Base-by-base conservation (phyloP, 2,329 filamentous ascomycete genomes). In the Talaromyces sp. region DNA sequence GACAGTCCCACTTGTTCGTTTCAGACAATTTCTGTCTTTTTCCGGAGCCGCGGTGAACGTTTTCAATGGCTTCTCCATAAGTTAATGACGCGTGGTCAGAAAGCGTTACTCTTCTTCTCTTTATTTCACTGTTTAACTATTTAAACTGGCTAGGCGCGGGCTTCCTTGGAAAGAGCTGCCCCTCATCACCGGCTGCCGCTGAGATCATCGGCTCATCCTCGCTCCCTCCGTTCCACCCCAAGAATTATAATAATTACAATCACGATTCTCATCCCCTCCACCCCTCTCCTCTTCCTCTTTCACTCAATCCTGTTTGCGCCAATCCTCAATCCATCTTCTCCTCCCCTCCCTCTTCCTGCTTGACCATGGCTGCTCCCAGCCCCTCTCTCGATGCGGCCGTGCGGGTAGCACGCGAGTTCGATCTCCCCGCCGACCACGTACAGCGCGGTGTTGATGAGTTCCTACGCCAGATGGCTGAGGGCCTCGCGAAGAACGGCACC, bases 391-490 rank as follows among this genome's bases (percentile, higher is more conserved):
- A 86, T 62, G 89, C 93, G 76, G 90, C 91, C 60, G 86, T 86
- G 81, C 84, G 84, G 69, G 85, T 97, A 68, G 89, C 89, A 67
- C 84, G 84, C 66, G 85, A 94, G 74, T 97, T 97, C 76, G 89
- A 96, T 56, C 93, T 92, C 75, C 80, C 84, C 61, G 82, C 91
- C 66, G 84, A 86, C 55, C 83, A 91, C 74, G 82, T 97, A 69
- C 90, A 91, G 73, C 84, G 81, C 67, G 89, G 86, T 63, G 91
- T 96, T 61, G 80, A 84, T 63, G 91, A 96, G 73, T 99, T 96
- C 70, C 83, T 97, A 64, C 80, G 81, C 61, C 86, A 97, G 78
- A 92, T 97, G 87, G 80, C 88, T 63, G 89, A 96, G 79, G 94
- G 94, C 28, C 78, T 97, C 64, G 77, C 84, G 60, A 85, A 87